Conservation (phyloP, 2,329 filamentous ascomycete species). For the Geosmithia flava region DNA sequence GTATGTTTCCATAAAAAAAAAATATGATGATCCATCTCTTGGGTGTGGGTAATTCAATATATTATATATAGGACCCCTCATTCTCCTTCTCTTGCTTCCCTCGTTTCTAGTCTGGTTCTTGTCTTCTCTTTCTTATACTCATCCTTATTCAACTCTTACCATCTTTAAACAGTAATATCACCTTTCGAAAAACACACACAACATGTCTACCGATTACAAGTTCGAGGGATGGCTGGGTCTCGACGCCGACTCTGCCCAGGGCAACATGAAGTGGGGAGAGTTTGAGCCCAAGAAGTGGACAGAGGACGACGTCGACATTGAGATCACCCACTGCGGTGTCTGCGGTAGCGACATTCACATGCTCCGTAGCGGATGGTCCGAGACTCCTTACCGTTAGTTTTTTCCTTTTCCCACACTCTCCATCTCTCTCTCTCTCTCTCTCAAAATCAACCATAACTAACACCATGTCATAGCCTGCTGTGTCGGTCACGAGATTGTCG, state of each 20-base stretch:
- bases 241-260: constrained; percentile 22
- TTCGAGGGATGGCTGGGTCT: constrained; percentile 39
- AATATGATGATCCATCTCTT: no score
- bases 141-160: no score
- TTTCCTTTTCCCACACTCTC: constrained; percentile 3
- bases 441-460: background rate
- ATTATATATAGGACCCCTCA: no score
- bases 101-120: no score
- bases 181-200: constrained; percentile 5
- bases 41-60: no score
- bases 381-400: constrained; percentile 24
- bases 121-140: no score
- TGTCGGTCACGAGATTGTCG: constrained; percentile 55
- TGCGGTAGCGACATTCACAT: constrained; percentile 49
- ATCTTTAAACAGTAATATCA: no score
- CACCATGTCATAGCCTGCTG: constrained; percentile 13
- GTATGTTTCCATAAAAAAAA: no score
- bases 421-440: no score
- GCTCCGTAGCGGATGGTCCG: constrained; percentile 37
- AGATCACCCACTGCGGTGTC: constrained; percentile 51
- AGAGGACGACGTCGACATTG: constrained; percentile 51
- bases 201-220: constrained; percentile 25
- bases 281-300: constrained; percentile 51
- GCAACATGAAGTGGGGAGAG: constrained; percentile 38
- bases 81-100: no score